phyloP scores from a whole-genome alignment of 345 rosid genomes.

The Eucalyptus pumila region DNA sequence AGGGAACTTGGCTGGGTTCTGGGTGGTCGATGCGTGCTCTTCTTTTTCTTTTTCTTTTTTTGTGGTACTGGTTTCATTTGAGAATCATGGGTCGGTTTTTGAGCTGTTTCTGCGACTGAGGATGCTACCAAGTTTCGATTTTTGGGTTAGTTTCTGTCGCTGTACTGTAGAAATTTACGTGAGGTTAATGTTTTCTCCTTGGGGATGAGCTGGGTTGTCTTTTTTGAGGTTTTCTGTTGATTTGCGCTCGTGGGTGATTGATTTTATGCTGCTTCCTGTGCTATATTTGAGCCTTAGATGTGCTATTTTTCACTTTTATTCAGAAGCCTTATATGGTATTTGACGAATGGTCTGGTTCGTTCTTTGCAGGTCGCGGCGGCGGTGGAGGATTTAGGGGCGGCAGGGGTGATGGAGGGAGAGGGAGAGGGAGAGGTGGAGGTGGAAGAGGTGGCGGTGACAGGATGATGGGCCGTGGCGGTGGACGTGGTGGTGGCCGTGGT shows the following conservation, averaged over 20 bases:
- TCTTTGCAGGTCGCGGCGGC: constrained; percentile 35
- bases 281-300: background rate
- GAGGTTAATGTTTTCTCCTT: background rate
- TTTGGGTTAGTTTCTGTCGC: background rate
- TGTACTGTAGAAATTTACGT: background rate
- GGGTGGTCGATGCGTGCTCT: background rate
- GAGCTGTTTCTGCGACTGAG: background rate
- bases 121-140: background rate
- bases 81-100: background rate
- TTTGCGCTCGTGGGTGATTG: background rate
- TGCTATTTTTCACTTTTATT: background rate
- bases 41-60: background rate
- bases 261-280: background rate
- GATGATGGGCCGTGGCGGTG: constrained; percentile 14
- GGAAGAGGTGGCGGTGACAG: constrained; percentile 23
- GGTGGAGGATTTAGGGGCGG: constrained; percentile 36
- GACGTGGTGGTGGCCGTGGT: constrained; percentile 25
- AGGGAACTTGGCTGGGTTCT: background rate
- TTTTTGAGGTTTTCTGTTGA: background rate
- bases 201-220: background rate
- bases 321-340: background rate
- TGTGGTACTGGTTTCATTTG: background rate
- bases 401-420: constrained; percentile 31
- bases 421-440: constrained; percentile 31
- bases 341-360: background rate